phyloP scores from a whole-genome alignment of 2,329 filamentous ascomycete genomes.

The Ophiostoma fasciatum region DNA sequence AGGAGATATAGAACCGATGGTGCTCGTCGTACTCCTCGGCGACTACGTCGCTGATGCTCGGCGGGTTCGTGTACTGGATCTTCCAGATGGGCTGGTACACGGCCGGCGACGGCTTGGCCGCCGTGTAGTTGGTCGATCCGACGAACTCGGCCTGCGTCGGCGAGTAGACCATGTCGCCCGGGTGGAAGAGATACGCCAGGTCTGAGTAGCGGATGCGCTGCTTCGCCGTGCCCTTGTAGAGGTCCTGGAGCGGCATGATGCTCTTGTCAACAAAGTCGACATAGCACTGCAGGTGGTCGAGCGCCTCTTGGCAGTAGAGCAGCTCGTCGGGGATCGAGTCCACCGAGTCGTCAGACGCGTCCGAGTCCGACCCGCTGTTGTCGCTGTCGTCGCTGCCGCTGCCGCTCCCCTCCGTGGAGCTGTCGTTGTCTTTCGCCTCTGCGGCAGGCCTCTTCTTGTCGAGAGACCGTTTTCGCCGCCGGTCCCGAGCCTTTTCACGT shows the following conservation, averaged over 20 bases:
- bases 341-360: constrained; percentile 5
- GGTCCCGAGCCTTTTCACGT: no score
- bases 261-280: constrained; percentile 28
- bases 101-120: background rate
- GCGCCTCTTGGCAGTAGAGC: constrained; percentile 21
- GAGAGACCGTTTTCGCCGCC: background rate
- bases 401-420: no score
- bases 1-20: constrained; percentile 2
- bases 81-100: constrained; percentile 5
- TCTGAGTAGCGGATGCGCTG: constrained; percentile 24
- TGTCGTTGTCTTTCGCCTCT: background rate
- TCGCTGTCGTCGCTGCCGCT: background rate
- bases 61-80: constrained; percentile 2
- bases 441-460: background rate
- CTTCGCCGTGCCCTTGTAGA: constrained; percentile 10
- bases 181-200: constrained; percentile 26
- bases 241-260: constrained; percentile 22
- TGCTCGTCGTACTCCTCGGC: background rate
- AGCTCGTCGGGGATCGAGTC: constrained; percentile 9
- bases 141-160: constrained; percentile 13
- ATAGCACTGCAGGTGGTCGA: constrained; percentile 27
- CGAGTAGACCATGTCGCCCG: constrained; percentile 26
- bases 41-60: background rate
- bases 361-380: background rate
- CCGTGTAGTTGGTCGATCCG: background rate